Percentiles rank a stretch among this genome's conserved stretches.
These are phyloP conservation scores for Starmerella asiatica DNA, from an alignment of 805 yeast species.

Conservation along the genomic window DNA sequence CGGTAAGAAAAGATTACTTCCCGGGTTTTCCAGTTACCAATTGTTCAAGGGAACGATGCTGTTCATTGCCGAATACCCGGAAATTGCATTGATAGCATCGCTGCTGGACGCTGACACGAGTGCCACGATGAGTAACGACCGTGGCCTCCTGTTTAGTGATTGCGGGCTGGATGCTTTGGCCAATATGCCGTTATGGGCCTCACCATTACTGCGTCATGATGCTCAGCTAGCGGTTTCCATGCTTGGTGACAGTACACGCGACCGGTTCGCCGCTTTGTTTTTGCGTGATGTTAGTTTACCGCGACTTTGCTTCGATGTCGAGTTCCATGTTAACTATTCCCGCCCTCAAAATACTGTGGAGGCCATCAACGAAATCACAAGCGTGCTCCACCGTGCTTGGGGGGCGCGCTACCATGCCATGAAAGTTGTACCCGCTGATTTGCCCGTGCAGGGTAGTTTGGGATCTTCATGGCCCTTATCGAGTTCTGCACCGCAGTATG, in stretches of 20 bases:
- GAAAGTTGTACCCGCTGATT: conserved; percentile 2
- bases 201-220: conserved; percentile 44
- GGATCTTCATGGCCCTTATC: conserved; percentile 19
- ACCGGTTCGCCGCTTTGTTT: conserved; percentile 69
- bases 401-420: conserved; percentile 12
- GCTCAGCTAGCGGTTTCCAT: conserved; percentile 56
- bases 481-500: conserved; percentile 12
- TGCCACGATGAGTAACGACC: conserved; percentile 1
- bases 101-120: background rate
- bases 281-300: conserved; percentile 41
- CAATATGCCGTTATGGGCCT: conserved; percentile 63
- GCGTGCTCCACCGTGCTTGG: conserved; percentile 15
- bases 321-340: conserved; percentile 32
- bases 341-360: background rate
- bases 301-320: conserved; percentile 50
- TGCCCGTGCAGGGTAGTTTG: conserved; percentile 2
- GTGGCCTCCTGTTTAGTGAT: conserved; percentile 17
- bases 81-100: conserved; percentile 1
- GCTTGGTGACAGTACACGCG: conserved; percentile 66
- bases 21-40: conserved; percentile 88
- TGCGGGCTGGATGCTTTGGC: conserved; percentile 62
- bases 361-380: conserved; percentile 1
- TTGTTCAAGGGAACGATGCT: conserved; percentile 77
- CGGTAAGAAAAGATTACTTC: conserved; percentile 63
- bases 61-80: conserved; percentile 49